phyloP scores from a whole-genome alignment of 1,284 basidiomycete species.

The Pascua guehoae region DNA sequence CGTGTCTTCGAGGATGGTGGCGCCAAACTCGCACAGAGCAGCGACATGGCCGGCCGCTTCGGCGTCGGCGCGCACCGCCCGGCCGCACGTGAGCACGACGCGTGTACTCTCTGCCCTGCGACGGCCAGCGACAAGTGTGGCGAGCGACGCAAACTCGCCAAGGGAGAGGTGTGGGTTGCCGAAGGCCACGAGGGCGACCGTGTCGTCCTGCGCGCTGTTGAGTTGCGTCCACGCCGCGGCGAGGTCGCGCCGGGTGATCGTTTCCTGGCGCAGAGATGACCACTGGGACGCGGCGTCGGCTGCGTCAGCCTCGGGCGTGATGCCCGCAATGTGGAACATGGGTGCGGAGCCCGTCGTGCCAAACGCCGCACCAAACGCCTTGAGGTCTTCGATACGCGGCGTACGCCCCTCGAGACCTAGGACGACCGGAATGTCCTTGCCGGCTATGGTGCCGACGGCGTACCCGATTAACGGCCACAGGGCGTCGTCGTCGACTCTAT shows the following conservation, averaged over 20 bases:
- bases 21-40: constrained; percentile 6
- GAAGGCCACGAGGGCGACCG: constrained; percentile 11
- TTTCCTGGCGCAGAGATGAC: neutral
- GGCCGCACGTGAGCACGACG: constrained; percentile 8
- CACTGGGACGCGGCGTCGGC: neutral
- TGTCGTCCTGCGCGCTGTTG: constrained; percentile 3
- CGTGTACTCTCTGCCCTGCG: neutral
- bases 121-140: neutral
- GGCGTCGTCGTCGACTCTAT: neutral
- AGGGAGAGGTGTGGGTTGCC: constrained; percentile 14
- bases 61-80: constrained; percentile 2
- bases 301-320: constrained; percentile 10
- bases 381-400: constrained; percentile 6
- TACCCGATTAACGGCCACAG: constrained; percentile 13
- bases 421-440: constrained; percentile 1
- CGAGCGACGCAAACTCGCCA: constrained; percentile 11
- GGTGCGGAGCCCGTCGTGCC: constrained; percentile 8
- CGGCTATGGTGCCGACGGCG: constrained; percentile 1
- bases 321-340: constrained; percentile 14
- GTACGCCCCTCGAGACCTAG: constrained; percentile 4
- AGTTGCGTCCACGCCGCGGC: constrained; percentile 4
- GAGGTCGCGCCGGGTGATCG: neutral
- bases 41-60: constrained; percentile 1
- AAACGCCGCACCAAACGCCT: constrained; percentile 14
- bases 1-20: constrained; percentile 4